These are phyloP conservation scores for Podaxis sp. DNA, from an alignment of 768 basidiomycete species.

Conservation along the genomic window DNA sequence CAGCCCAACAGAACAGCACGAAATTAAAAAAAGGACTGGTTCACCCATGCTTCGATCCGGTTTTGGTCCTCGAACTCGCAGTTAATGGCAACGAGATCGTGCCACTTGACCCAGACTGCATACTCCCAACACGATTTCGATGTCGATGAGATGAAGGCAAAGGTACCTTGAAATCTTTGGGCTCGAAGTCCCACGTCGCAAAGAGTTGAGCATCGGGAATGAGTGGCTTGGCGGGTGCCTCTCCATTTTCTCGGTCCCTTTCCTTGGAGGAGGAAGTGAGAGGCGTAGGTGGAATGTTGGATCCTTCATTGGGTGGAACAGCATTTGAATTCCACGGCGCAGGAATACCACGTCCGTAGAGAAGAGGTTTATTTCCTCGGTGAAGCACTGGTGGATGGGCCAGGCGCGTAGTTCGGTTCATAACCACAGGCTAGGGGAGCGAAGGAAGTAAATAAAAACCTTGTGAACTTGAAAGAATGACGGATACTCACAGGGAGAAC, in stretches of 20 bases:
- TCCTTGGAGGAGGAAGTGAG: slow-evolving; percentile 26
- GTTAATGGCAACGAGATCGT: slow-evolving; percentile 11
- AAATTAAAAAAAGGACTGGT: not conserved
- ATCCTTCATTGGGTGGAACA: slow-evolving; percentile 23
- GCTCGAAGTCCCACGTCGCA: slow-evolving; percentile 55
- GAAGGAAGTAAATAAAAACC: slow-evolving; percentile 7
- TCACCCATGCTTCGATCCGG: slow-evolving; percentile 7
- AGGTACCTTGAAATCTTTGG: slow-evolving; percentile 41
- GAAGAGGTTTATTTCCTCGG: slow-evolving; percentile 42
- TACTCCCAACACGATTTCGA: slow-evolving; percentile 29
- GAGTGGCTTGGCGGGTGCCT: slow-evolving; percentile 25
- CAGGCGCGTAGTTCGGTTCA: slow-evolving; percentile 57
- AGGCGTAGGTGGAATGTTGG: slow-evolving; percentile 24
- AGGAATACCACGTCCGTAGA: slow-evolving; percentile 43
- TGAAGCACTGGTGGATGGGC: slow-evolving; percentile 61
- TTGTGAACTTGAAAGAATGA: not conserved
- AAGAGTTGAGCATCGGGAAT: slow-evolving; percentile 50
- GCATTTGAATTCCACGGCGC: slow-evolving; percentile 51
- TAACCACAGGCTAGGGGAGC: slow-evolving; percentile 42
- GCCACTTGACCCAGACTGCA: slow-evolving; percentile 17
- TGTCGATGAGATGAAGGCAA: slow-evolving; percentile 21
- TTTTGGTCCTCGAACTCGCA: not conserved
- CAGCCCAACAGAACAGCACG: not conserved
- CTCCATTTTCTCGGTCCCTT: slow-evolving; percentile 23
- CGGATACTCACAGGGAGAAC: slow-evolving; percentile 59